phyloP scores from a whole-genome alignment of 306 rosid genomes.

The Citrullus colocynthis region DNA sequence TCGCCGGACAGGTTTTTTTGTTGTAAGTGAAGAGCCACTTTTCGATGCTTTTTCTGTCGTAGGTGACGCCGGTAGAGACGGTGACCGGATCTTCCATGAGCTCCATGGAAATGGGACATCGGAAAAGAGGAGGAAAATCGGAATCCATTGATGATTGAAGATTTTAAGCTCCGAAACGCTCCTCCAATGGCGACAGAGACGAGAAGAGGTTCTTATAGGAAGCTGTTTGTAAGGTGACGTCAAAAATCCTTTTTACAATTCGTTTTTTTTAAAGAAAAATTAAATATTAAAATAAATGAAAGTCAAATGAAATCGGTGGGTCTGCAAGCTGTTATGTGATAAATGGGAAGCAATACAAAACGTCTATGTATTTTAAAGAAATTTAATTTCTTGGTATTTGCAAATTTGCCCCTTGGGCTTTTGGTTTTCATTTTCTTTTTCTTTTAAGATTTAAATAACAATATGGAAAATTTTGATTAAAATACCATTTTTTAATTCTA shows the following conservation, averaged over 20 bases:
- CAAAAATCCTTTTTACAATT: not conserved
- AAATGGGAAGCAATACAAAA: not conserved
- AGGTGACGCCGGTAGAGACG: conserved; percentile 36
- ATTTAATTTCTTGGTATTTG: not conserved
- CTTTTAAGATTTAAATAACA: too few species aligned
- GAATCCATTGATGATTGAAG: conserved; percentile 19
- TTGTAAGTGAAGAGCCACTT: conserved; percentile 42
- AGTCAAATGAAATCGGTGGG: conserved; percentile 6
- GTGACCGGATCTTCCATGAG: conserved; percentile 41
- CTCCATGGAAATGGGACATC: conserved; percentile 47
- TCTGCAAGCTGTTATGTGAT: not conserved
- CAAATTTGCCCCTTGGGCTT: not conserved
- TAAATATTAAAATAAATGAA: not conserved
- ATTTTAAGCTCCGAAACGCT: not conserved
- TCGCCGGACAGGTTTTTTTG: conserved; percentile 44
- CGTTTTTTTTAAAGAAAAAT: not conserved
- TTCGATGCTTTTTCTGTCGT: conserved; percentile 37
- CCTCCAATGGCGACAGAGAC: not conserved
- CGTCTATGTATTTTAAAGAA: not conserved
- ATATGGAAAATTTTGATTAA: too few species aligned
- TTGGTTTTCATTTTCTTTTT: too few species aligned
- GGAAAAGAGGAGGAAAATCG: conserved; percentile 23
- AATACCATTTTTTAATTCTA: too few species aligned
- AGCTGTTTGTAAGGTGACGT: not conserved
- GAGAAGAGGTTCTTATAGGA: not conserved